A percentile compares a stretch with the other conserved stretches of the same genome.
phyloP scores from a whole-genome alignment of 2,329 filamentous ascomycete species.

The Aspergillus pseudoglaucus region DNA sequence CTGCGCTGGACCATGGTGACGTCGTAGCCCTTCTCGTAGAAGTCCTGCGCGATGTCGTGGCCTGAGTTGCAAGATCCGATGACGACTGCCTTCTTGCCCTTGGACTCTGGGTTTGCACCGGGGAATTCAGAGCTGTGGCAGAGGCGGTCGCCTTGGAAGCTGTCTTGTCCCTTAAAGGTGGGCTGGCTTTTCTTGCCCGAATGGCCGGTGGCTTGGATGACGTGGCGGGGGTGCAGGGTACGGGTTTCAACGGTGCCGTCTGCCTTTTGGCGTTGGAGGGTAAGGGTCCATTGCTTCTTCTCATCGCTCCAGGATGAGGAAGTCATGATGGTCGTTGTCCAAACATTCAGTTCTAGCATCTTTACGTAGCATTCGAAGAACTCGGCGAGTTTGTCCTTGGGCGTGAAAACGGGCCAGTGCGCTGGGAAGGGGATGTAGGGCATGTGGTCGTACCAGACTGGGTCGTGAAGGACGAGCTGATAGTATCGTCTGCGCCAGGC shows the following conservation, averaged over 20 bases:
- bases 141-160: constrained; percentile 53
- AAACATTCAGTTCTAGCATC: constrained; percentile 62
- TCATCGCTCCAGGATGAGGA: constrained; percentile 47
- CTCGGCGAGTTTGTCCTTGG: constrained; percentile 64
- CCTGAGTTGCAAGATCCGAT: constrained; percentile 64
- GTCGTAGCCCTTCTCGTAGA: constrained; percentile 58
- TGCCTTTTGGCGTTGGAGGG: constrained; percentile 39
- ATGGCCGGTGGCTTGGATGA: constrained; percentile 63
- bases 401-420: constrained; percentile 63
- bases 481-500: constrained; percentile 60
- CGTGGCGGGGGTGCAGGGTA: constrained; percentile 54
- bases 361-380: constrained; percentile 62
- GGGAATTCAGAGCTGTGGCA: constrained; percentile 58
- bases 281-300: constrained; percentile 50
- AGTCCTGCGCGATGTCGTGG: constrained; percentile 65
- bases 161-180: constrained; percentile 42
- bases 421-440: constrained; percentile 60
- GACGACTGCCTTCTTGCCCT: constrained; percentile 57
- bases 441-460: constrained; percentile 52
- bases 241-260: constrained; percentile 42
- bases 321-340: constrained; percentile 50
- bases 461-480: constrained; percentile 62
- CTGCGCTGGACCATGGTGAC: constrained; percentile 66
- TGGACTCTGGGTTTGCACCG: constrained; percentile 43
- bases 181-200: constrained; percentile 57